Evolutionary conservation across 2,329 filamentous ascomycete species (phyloP).

Genomic region (Neurospora sp.): DNA sequence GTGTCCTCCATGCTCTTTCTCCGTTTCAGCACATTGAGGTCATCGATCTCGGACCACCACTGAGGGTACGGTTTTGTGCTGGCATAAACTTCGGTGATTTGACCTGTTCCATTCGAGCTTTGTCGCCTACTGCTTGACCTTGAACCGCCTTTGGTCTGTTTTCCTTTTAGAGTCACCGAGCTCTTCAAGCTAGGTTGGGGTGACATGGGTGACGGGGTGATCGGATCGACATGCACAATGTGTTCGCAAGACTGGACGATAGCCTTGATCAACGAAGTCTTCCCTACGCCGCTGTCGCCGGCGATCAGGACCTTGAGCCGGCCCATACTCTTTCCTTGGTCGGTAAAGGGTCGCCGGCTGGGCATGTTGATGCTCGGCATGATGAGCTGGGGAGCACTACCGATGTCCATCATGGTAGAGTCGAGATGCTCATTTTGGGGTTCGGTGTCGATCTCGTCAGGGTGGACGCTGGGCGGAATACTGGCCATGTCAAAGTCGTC

Average conservation of each 20-base stretch:
- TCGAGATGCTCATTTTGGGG: conserved; percentile 9
- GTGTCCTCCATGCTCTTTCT: conserved; percentile 66
- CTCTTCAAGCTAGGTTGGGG: conserved; percentile 2
- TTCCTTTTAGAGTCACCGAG: conserved; percentile 5
- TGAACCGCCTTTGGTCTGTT: conserved; percentile 8
- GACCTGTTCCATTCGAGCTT: conserved; percentile 11
- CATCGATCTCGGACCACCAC: conserved; percentile 80
- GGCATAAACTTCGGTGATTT: conserved; percentile 61
- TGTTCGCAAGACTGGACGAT: conserved; percentile 82
- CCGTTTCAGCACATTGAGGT: conserved; percentile 45
- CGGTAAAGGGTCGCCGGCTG: conserved; percentile 78
- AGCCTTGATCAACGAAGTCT: conserved; percentile 80
- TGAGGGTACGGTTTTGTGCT: conserved; percentile 77
- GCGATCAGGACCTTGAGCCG: conserved; percentile 83
- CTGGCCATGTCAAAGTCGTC: conserved; percentile 31
- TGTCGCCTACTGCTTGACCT: background rate
- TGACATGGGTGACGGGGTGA: conserved; percentile 25
- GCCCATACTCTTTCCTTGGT: conserved; percentile 73
- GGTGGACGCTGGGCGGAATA: conserved; percentile 24
- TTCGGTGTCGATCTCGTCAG: conserved; percentile 35
- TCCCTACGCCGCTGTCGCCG: conserved; percentile 71
- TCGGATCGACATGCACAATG: conserved; percentile 83
- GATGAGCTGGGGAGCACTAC: conserved; percentile 67
- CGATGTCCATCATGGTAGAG: conserved; percentile 33
- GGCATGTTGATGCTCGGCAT: conserved; percentile 97